phyloP scores from a whole-genome alignment of 371 early-diverging fungal genomes.

The Rhizopus sp. region DNA sequence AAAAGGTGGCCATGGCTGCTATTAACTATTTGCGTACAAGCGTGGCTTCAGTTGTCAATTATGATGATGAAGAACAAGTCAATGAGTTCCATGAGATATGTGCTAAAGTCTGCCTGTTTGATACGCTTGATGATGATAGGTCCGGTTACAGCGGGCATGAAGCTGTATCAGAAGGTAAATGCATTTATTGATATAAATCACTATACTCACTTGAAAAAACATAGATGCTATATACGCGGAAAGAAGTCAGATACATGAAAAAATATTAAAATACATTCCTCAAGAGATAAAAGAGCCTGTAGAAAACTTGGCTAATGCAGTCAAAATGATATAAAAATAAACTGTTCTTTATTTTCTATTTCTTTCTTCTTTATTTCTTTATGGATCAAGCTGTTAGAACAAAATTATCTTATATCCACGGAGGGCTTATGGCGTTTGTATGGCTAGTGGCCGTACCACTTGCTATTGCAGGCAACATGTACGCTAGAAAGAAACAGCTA shows the following conservation, averaged over 20 bases:
- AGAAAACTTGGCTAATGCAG: constrained; percentile 71
- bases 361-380: constrained; percentile 4
- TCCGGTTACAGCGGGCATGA: not conserved
- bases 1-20: constrained; percentile 51
- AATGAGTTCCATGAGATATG: constrained; percentile 68
- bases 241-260: constrained; percentile 72
- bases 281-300: constrained; percentile 80
- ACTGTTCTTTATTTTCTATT: constrained; percentile 1
- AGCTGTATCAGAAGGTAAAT: not conserved
- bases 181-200: not conserved
- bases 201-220: not conserved
- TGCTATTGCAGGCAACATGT: constrained; percentile 28
- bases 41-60: constrained; percentile 69
- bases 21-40: constrained; percentile 70
- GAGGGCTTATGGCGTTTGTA: constrained; percentile 32
- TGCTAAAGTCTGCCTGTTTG: constrained; percentile 51
- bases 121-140: not conserved
- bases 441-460: constrained; percentile 40
- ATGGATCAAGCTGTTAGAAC: constrained; percentile 21
- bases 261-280: constrained; percentile 75
- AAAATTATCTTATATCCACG: constrained; percentile 23
- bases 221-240: constrained; percentile 36
- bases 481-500: constrained; percentile 30
- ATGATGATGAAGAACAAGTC: constrained; percentile 62
- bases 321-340: constrained; percentile 44